Base-by-base conservation (phyloP, 768 basidiomycete genomes). In the Suillus weaverae region DNA sequence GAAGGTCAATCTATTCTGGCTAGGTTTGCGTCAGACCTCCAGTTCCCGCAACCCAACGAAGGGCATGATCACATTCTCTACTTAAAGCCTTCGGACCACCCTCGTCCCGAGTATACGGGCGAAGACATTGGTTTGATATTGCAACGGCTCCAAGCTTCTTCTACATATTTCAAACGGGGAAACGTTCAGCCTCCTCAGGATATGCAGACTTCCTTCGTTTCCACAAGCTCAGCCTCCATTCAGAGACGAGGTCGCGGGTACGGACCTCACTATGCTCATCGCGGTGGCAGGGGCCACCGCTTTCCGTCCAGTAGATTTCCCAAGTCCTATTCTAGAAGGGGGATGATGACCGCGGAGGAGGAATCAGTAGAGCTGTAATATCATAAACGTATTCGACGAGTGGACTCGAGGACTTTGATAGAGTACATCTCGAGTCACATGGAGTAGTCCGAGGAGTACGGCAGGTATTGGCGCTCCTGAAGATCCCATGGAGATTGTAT, bases 1-100 rank as follows among this genome's bases (percentile, higher is more conserved):
- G 81, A 85, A 51, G 90, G 86, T 22, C 70, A 89, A 70, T 76
- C 79, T 41, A 78, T 92, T n/a, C 80, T 94, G 62, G 80, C 84
- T 66, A 84, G 85, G 61, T 92, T 94, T 74, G 82, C 83, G 55
- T 79, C 81, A 57, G 85, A 88, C 68, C 89, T 87, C 71, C 78
- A 80, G 71, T 72, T 79, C 33, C 92, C 92, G 35, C 72, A 73
- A 26, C 69, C 81, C 43, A 70, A 79, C 41, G 92, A 94, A 80
- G 90, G 87, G 22, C 86, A 88, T 73, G 81, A 92, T 66, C 84
- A 85, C 56, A 83, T 91, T 69, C 64, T 81, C 32, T 66, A 71
- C 66, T 71, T 83, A 44, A 72, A 63, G 14, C 76, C 77, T 38
- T 71, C 73, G 60, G 77, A 83, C 64, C 75, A 78, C 57, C 76